Conservation (phyloP, 2,329 filamentous ascomycete genomes). For the Nothomitra cinnamomea region DNA sequence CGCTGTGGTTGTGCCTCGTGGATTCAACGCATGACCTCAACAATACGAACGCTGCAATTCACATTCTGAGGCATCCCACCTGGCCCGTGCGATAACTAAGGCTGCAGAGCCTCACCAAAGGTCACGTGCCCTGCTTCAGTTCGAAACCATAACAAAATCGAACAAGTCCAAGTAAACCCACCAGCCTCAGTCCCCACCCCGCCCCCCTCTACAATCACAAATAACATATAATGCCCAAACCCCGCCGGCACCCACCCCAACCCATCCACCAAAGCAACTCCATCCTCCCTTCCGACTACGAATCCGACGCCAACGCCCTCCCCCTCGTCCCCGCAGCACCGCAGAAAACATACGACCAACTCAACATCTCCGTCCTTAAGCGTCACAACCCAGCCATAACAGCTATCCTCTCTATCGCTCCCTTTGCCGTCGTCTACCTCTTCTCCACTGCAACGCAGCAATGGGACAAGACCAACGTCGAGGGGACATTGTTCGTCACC, state of each 20-base stretch:
- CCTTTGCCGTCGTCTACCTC: constrained; percentile 73
- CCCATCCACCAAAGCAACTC: constrained; percentile 15
- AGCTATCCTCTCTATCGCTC: constrained; percentile 61
- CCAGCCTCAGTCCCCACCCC: constrained; percentile 5
- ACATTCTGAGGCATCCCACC: too few species aligned
- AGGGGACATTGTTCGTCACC: constrained; percentile 83
- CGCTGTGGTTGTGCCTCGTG: too few species aligned
- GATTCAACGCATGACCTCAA: too few species aligned
- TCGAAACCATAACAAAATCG: not conserved
- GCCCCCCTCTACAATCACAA: constrained; percentile 6
- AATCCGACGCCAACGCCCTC: constrained; percentile 23
- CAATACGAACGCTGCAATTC: too few species aligned
- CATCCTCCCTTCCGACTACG: constrained; percentile 34
- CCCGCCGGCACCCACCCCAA: constrained; percentile 26
- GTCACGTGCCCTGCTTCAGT: too few species aligned
- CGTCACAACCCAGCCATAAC: constrained; percentile 63
- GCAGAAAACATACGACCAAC: constrained; percentile 57
- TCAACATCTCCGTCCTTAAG: constrained; percentile 72
- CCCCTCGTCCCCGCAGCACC: constrained; percentile 20
- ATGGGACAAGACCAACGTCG: constrained; percentile 77
- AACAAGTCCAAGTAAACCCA: not conserved
- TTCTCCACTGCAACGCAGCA: constrained; percentile 46
- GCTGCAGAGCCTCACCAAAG: too few species aligned
- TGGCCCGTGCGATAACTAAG: too few species aligned
- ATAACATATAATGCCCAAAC: constrained; percentile 42